These are phyloP conservation scores for Dioscorea dumetorum DNA, from an alignment of 106 monocot genomes.

Conservation along the genomic window DNA sequence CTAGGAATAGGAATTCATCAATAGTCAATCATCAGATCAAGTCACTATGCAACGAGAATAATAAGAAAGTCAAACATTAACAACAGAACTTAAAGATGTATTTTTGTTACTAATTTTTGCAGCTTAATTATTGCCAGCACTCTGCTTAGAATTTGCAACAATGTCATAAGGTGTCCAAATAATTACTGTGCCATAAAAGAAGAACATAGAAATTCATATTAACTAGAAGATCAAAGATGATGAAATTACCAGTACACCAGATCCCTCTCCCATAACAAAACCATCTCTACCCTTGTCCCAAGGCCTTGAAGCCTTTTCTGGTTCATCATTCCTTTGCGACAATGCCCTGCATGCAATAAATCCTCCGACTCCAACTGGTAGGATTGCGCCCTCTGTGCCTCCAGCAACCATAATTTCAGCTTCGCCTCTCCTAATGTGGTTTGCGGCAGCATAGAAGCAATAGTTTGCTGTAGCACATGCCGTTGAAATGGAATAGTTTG, in stretches of 20 bases:
- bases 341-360: slow-evolving; percentile 42
- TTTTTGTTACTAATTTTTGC: too few relatives aligned
- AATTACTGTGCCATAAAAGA: too few relatives aligned
- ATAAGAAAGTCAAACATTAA: too few relatives aligned
- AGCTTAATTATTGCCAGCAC: too few relatives aligned
- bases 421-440: slow-evolving; percentile 50
- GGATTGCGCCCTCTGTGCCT: slow-evolving; percentile 13
- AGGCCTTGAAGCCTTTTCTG: slow-evolving; percentile 35
- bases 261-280: slow-evolving; percentile 43
- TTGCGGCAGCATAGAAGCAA: slow-evolving; percentile 55
- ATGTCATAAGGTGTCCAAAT: too few relatives aligned
- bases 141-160: too few relatives aligned
- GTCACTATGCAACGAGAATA: too few relatives aligned
- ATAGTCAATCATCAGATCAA: too few relatives aligned
- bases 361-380: not conserved
- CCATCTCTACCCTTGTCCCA: slow-evolving; percentile 45
- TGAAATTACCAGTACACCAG: slow-evolving; percentile 26
- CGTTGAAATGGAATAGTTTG: slow-evolving; percentile 49
- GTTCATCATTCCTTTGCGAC: slow-evolving; percentile 41
- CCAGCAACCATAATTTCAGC: slow-evolving; percentile 50
- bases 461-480: slow-evolving; percentile 53
- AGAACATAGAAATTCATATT: too few relatives aligned
- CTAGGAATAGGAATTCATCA: too few relatives aligned
- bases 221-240: too few relatives aligned
- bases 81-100: too few relatives aligned